Base-by-base conservation (phyloP, 2,329 filamentous ascomycete species). In the Epichloe elymi region DNA sequence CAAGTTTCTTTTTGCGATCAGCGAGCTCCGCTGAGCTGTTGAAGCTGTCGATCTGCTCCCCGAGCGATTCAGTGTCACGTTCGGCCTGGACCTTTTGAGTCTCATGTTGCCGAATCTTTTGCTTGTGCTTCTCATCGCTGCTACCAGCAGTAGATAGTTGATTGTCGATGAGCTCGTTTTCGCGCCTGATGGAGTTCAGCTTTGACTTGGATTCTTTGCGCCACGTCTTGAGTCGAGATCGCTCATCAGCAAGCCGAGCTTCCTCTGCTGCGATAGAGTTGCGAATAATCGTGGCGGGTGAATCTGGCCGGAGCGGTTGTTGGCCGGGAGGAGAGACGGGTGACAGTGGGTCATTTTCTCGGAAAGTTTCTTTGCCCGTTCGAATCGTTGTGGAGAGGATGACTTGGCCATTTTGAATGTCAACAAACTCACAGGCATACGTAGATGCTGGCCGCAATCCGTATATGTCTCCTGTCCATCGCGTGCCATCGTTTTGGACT, bases 361-460 rank as follows among this genome's bases (percentile, higher is more conserved):
- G 63, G 47, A 65, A 58, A 4, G 63, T 60, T 50, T 77, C 76
- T 55, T 74, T 72, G 6, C 74, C 68, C 6, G 85, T 88, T 62
- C 84, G 78, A 55, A 90, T 78, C 65, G 80, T 87, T 6, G 83
- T 82, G 26, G 82, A 80, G 62, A 86, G 88, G 55, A 90, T 71
- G 51, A 87, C 72, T 59, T 79, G 70, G 55, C 81, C 75, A 53
- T 82, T 84, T 26, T 71, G 70, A 41, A 79, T 82, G 64, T 84
- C 79, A 53, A 90, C 78, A 63, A 90, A 87, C 64, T 91, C 85
- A 67, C 81, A 86, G 56, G 82, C 79, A 66, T 90, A 91, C 66
- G 83, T 88, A 52, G 84, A 86, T 58, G 83, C 73, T 7, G 86
- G 83, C 17, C 85, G 78, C 48, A 84, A 69, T 33, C 79, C 80